Evolutionary conservation across 2,329 filamentous ascomycete genomes (phyloP).

Genomic region (Colletotrichum euphorbiae): DNA sequence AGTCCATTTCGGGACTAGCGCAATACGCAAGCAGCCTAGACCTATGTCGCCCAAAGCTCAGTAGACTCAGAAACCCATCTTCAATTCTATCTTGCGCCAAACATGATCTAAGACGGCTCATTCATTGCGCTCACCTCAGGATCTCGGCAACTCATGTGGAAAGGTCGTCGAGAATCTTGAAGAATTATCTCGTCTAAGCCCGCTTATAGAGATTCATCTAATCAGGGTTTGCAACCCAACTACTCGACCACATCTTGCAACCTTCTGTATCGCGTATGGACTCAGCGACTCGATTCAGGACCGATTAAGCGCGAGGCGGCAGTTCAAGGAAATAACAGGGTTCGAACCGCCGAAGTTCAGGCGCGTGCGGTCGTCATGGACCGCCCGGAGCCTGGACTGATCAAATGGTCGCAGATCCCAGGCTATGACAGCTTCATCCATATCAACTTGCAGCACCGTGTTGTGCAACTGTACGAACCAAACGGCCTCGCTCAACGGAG

Average conservation of each 20-base stretch:
- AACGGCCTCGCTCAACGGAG: conserved; percentile 68
- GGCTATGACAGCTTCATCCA: conserved; percentile 71
- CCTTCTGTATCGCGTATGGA: neutral
- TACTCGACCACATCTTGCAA: neutral
- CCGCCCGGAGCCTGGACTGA: conserved; percentile 70
- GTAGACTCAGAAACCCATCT: conserved; percentile 1
- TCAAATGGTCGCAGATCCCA: conserved; percentile 74
- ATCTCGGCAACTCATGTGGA: no score
- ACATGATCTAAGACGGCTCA: neutral
- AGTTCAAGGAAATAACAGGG: neutral
- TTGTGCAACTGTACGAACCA: conserved; percentile 72
- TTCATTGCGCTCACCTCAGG: no score
- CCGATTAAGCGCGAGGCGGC: neutral
- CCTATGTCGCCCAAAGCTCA: conserved; percentile 29
- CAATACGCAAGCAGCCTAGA: neutral
- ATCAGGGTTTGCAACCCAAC: neutral
- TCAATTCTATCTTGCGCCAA: neutral
- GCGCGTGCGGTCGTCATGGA: conserved; percentile 57
- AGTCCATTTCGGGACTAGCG: conserved; percentile 24
- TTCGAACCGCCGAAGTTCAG: neutral
- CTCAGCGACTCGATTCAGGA: neutral
- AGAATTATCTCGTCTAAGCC: no score
- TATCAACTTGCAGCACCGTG: conserved; percentile 72
- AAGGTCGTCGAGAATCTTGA: no score
- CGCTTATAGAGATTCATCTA: neutral